A percentile compares a stretch with the other conserved stretches of the same genome.
Conservation (phyloP, 2,329 filamentous ascomycete species). For the Talaromyces sp. region DNA sequence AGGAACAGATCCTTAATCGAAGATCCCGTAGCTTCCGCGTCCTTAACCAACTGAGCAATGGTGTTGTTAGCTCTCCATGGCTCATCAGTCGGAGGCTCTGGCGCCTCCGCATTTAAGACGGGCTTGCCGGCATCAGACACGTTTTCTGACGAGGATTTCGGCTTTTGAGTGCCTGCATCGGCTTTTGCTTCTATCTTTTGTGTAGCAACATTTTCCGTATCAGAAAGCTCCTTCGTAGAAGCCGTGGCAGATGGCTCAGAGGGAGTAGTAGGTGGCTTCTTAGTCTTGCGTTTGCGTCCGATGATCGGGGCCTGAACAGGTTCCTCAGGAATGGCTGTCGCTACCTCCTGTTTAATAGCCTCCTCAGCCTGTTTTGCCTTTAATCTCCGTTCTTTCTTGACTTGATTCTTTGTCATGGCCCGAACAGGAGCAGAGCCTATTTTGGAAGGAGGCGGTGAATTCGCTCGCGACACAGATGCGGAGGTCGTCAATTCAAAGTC, state of each 20-base stretch:
- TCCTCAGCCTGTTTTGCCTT: conserved; percentile 46
- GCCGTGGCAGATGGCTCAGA: conserved; percentile 17
- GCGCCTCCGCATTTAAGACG: conserved; percentile 10
- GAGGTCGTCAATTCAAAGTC: conserved; percentile 56
- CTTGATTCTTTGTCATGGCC: conserved; percentile 57
- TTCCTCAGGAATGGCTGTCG: conserved; percentile 33
- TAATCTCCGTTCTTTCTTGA: conserved; percentile 54
- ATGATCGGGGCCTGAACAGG: conserved; percentile 58
- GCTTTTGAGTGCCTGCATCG: conserved; percentile 21
- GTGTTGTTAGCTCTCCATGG: conserved; percentile 39
- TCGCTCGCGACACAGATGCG: conserved; percentile 55
- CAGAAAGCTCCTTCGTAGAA: neutral
- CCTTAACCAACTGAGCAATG: conserved; percentile 35
- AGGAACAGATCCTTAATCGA: conserved; percentile 39
- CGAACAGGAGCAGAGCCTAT: conserved; percentile 57
- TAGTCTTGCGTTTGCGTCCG: conserved; percentile 57
- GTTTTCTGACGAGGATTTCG: conserved; percentile 23
- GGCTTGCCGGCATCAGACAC: conserved; percentile 20
- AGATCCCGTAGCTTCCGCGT: conserved; percentile 31
- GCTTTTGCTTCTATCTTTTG: conserved; percentile 24
- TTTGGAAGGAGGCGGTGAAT: conserved; percentile 50
- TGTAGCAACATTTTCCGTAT: conserved; percentile 12
- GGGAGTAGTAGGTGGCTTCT: conserved; percentile 36
- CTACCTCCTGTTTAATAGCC: conserved; percentile 39
- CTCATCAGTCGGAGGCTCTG: conserved; percentile 23